Base-by-base conservation (phyloP, 192 early-diverging fungal species). In the Linnemannia schmuckeri region DNA sequence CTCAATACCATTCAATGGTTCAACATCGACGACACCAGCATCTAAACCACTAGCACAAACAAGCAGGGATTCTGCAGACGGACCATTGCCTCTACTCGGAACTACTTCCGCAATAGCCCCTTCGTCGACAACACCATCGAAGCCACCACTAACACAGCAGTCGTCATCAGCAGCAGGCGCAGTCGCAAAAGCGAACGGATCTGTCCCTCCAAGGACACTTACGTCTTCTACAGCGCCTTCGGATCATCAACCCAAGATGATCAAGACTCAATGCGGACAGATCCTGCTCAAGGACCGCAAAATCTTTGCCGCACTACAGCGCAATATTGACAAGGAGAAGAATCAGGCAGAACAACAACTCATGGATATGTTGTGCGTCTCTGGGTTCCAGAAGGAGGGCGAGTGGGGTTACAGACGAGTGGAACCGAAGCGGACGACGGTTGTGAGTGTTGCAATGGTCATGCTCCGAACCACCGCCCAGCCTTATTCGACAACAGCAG, bases 281-380 rank as follows among this genome's bases (percentile, higher is more conserved):
- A 80, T 93, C 46, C 89, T 96, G 24, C 82, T 93, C 24, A 88
- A 93, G 69, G 91, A 95, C 76, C 90, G 91, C 72, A 93, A 93
- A 38, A 94, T 96, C 41, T 96, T 96, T 89, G 92, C 93, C 30
- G 92, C 96, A 20, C 80, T 96, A 8, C 93, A 95, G 74, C 90
- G 94, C 24, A 95, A 94, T 46, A 94, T 95, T 88, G 91, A 94
- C 76, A 92, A 91, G 72, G 90, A 93, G 70, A 91, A 93, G 47
- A 92, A 93, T 44, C 87, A 91, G 38, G 92, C 91, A 1, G 92
- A 96, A 70, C 96, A 95, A 82, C 96, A 96, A 90, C 88, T 96
- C 46, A 96, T 96, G 52, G 95, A 96, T 77, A 95, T 96, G 93
- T 89, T 96, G 7, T 96, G 95, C 78, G 90, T 95, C 57, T 94